phyloP scores from a whole-genome alignment of 2,329 filamentous ascomycete species.

The Penicillium sp. region DNA sequence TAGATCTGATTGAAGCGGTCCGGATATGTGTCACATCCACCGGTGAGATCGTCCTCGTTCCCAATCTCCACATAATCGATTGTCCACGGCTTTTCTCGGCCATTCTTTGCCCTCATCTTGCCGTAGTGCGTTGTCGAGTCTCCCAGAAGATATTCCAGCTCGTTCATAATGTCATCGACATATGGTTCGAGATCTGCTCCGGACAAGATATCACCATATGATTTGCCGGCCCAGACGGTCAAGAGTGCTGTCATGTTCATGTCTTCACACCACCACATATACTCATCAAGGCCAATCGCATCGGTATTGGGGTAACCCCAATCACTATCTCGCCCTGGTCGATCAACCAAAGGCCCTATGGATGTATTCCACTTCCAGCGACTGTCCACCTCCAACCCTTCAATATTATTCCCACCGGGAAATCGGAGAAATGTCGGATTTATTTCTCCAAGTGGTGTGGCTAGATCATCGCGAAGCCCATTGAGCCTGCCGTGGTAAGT shows the following conservation, averaged over 20 bases:
- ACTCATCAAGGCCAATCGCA: constrained; percentile 56
- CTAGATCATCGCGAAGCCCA: constrained; percentile 53
- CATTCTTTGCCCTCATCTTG: constrained; percentile 51
- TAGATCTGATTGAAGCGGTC: constrained; percentile 56
- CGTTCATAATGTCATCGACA: constrained; percentile 56
- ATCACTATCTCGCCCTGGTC: constrained; percentile 51
- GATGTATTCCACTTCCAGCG: constrained; percentile 42
- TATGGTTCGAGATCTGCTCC: constrained; percentile 50
- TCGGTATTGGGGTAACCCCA: constrained; percentile 60
- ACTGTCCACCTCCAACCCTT: constrained; percentile 26
- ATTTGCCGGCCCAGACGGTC: constrained; percentile 53
- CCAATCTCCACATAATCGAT: constrained; percentile 59
- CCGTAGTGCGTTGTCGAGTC: constrained; percentile 52
- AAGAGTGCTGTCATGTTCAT: constrained; percentile 53
- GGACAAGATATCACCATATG: constrained; percentile 46
- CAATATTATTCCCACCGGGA: constrained; percentile 60
- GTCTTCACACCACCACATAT: constrained; percentile 57
- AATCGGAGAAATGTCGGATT: constrained; percentile 58
- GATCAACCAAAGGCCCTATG: constrained; percentile 36
- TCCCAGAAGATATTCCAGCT: constrained; percentile 59
- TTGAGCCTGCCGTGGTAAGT: constrained; percentile 40
- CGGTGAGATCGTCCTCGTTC: constrained; percentile 60
- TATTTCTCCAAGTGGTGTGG: constrained; percentile 48
- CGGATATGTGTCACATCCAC: constrained; percentile 46
- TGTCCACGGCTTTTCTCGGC: constrained; percentile 54